These are phyloP conservation scores for Malania oleifera DNA, from an alignment of 164 flowering plant species.

Conservation along the genomic window DNA sequence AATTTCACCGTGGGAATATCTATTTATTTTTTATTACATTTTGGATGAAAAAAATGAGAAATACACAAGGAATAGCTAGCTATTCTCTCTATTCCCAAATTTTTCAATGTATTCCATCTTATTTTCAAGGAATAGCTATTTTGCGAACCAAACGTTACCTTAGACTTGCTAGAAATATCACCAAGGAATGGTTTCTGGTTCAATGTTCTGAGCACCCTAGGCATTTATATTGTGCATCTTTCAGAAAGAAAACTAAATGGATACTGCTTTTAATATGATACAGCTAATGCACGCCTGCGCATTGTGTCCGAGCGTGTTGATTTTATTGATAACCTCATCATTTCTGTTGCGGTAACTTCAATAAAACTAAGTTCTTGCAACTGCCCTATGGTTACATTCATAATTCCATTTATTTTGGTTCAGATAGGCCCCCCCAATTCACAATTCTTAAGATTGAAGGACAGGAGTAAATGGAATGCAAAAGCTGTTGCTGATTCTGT, in stretches of 20 bases:
- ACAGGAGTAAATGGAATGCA: conserved; percentile 76
- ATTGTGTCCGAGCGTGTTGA: conserved; percentile 98
- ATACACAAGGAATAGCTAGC: no score
- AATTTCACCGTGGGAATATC: no score
- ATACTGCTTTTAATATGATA: conserved; percentile 10
- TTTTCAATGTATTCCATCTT: no score
- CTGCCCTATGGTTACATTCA: conserved; percentile 1
- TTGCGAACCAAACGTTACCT: no score
- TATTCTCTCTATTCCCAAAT: no score
- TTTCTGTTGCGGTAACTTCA: conserved; percentile 77
- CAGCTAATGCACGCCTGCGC: conserved; percentile 96
- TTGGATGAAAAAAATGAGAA: no score
- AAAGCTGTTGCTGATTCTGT: conserved; percentile 97
- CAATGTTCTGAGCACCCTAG: not conserved
- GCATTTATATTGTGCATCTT: not conserved
- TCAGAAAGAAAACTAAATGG: not conserved
- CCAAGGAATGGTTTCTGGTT: not conserved
- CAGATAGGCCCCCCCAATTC: conserved; percentile 96
- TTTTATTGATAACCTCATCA: conserved; percentile 73
- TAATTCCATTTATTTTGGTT: conserved; percentile 27
- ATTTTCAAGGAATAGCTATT: no score
- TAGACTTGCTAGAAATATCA: not conserved
- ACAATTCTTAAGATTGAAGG: conserved; percentile 57
- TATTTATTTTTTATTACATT: no score
- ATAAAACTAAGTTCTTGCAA: conserved; percentile 1